These are phyloP conservation scores for Termitomyces sp. DNA, from an alignment of 768 basidiomycete species.

Conservation along the genomic window DNA sequence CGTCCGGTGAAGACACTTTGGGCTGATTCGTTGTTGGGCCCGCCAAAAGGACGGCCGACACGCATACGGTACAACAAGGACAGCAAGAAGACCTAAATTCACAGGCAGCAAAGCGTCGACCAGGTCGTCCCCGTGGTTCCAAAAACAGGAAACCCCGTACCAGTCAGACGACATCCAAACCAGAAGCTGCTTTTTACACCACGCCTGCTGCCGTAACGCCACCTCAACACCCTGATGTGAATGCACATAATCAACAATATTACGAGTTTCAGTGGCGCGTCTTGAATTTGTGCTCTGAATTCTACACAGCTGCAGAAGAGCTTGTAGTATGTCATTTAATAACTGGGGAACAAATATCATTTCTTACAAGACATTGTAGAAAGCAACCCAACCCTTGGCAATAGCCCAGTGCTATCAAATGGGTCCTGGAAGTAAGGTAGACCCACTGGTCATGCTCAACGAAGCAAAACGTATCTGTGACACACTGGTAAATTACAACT, in stretches of 20 bases:
- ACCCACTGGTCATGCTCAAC: conserved; percentile 69
- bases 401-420: conserved; percentile 80
- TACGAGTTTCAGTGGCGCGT: conserved; percentile 88
- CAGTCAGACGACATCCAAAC: conserved; percentile 28
- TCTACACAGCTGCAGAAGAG: conserved; percentile 84
- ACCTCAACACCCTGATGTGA: conserved; percentile 48
- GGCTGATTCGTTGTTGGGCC: conserved; percentile 12
- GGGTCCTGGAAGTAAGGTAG: conserved; percentile 66
- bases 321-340: conserved; percentile 58
- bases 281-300: conserved; percentile 79
- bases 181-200: conserved; percentile 45
- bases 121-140: conserved; percentile 77
- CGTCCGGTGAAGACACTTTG: conserved; percentile 4
- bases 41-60: conserved; percentile 22
- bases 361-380: conserved; percentile 29
- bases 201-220: conserved; percentile 28
- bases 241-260: conserved; percentile 71
- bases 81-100: conserved; percentile 22
- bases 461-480: conserved; percentile 82
- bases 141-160: conserved; percentile 63
- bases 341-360: conserved; percentile 15
- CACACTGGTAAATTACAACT: conserved; percentile 51
- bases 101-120: conserved; percentile 61
- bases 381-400: conserved; percentile 65
- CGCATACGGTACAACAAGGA: conserved; percentile 25